Conservation (phyloP, 768 basidiomycete genomes). For the Roridomyces roridus region DNA sequence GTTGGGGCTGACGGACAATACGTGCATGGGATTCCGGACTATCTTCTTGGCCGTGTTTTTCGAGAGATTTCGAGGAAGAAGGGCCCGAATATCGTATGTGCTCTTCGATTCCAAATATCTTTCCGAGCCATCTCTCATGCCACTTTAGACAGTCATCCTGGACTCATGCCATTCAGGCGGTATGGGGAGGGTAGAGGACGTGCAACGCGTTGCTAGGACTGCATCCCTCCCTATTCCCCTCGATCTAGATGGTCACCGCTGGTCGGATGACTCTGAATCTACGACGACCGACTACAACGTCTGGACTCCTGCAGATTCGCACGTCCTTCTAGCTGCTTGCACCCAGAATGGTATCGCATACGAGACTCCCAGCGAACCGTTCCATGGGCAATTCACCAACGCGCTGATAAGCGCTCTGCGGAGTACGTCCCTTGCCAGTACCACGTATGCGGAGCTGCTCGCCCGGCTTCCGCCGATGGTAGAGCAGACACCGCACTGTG, state of each 20-base stretch:
- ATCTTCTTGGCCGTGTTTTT: slow-evolving; percentile 1
- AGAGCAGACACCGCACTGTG: slow-evolving; percentile 1
- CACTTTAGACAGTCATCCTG: not conserved
- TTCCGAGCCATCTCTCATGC: not conserved
- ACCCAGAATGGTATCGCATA: not conserved
- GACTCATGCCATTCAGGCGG: slow-evolving; percentile 9
- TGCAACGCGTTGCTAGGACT: not conserved
- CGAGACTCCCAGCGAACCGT: not conserved
- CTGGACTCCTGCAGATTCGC: not conserved
- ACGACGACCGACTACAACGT: not conserved
- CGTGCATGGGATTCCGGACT: slow-evolving; percentile 12
- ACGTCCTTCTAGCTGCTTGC: slow-evolving; percentile 10
- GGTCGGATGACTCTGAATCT: no score
- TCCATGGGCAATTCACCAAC: slow-evolving; percentile 3
- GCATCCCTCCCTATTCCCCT: not conserved
- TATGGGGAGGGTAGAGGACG: not conserved
- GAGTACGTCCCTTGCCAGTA: not conserved
- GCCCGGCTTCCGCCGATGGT: not conserved
- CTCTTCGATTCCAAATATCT: not conserved
- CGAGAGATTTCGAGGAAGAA: not conserved
- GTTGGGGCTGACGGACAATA: not conserved
- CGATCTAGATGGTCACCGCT: slow-evolving; percentile 1
- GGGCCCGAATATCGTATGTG: slow-evolving; percentile 2
- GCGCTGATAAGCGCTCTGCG: not conserved
- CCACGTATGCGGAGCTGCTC: slow-evolving; percentile 10